Evolutionary conservation across 176 grass and related monocot genomes (phyloP).

Genomic region (Aegilops tauschii): DNA sequence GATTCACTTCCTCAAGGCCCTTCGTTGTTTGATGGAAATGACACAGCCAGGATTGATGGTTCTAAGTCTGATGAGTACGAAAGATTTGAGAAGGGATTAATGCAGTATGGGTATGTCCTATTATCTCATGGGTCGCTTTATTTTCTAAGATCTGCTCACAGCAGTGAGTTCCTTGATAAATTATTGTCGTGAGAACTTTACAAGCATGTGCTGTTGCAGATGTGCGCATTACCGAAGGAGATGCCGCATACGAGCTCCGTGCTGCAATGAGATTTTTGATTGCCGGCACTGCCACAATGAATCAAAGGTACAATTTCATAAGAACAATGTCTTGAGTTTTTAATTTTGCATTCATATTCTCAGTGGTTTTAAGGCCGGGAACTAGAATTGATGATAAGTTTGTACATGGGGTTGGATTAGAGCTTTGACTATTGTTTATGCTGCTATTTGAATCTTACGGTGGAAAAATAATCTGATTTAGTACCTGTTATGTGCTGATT

Average conservation of each 20-base stretch:
- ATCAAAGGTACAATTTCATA: slow-evolving; percentile 52
- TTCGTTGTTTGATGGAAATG: slow-evolving; percentile 16
- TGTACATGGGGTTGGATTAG: neutral
- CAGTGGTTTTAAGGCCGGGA: neutral
- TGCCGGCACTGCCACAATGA: slow-evolving; percentile 96
- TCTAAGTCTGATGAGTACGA: slow-evolving; percentile 28
- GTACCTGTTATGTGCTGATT: neutral
- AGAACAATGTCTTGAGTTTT: neutral
- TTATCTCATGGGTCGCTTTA: neutral
- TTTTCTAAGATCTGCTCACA: neutral
- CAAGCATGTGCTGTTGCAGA: slow-evolving; percentile 40
- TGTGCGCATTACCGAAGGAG: slow-evolving; percentile 84
- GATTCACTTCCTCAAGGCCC: slow-evolving; percentile 13
- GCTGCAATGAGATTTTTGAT: slow-evolving; percentile 80
- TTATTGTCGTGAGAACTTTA: neutral
- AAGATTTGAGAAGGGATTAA: slow-evolving; percentile 52
- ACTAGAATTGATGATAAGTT: neutral
- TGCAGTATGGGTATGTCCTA: slow-evolving; percentile 84
- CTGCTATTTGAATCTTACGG: neutral
- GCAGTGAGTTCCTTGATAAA: neutral
- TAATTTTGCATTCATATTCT: neutral
- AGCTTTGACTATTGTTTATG: neutral
- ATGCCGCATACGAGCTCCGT: slow-evolving; percentile 72
- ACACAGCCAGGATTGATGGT: slow-evolving; percentile 11
- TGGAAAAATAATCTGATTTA: neutral